Evolutionary conservation across 2,329 filamentous ascomycete species (phyloP).

Genomic region (Hypoxylon sp.): DNA sequence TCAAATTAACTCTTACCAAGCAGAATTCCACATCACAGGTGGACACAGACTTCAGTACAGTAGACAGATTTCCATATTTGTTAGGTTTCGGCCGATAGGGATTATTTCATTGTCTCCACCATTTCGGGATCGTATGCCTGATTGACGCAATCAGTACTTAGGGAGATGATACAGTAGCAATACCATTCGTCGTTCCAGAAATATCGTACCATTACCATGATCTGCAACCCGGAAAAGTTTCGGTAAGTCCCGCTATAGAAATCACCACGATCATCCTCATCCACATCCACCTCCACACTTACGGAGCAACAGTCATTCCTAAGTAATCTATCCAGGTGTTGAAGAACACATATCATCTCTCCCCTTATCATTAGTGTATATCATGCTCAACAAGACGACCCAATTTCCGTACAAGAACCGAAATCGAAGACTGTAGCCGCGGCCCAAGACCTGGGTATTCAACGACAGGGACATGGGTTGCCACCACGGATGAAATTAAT

Average conservation of each 20-base stretch:
- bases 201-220: conserved; percentile 17
- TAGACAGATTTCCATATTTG: neutral
- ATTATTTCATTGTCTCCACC: neutral
- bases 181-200: conserved; percentile 4
- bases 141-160: conserved; percentile 2
- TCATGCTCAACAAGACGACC: neutral
- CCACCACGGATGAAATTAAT: conserved; percentile 9
- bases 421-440: neutral
- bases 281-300: neutral
- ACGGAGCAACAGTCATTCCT: neutral
- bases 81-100: conserved; percentile 5
- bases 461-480: conserved; percentile 6
- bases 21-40: neutral
- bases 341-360: neutral
- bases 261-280: neutral
- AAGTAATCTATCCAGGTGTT: neutral
- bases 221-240: conserved; percentile 5
- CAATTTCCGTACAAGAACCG: neutral
- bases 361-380: neutral
- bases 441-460: conserved; percentile 4
- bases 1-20: neutral
- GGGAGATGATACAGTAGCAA: conserved; percentile 15
- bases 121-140: conserved; percentile 8
- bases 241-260: conserved; percentile 1
- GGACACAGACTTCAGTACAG: neutral